phyloP scores from a whole-genome alignment of 2,329 filamentous ascomycete species.

The Xylaria sp. region DNA sequence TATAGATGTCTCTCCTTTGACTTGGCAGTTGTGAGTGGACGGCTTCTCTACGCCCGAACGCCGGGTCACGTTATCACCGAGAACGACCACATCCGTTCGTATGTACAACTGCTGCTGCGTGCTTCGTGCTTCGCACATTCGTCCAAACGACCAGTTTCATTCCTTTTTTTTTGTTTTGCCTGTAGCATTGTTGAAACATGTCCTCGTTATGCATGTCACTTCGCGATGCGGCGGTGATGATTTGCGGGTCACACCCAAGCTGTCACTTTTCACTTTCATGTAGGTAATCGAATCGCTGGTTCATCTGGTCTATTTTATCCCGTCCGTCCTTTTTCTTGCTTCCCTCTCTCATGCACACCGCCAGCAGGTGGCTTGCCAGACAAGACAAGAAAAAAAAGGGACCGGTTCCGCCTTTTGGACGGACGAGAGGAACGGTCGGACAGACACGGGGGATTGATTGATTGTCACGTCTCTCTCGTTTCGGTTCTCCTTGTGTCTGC shows the following conservation, averaged over 20 bases:
- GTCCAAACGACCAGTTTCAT: neutral
- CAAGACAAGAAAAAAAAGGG: too few relatives aligned
- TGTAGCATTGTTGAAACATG: too few relatives aligned
- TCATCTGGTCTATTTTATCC: neutral
- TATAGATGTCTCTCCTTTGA: too few relatives aligned
- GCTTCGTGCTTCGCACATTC: neutral
- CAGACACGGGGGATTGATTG: too few relatives aligned
- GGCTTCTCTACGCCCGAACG: neutral
- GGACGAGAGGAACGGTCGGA: neutral
- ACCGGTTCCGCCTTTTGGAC: neutral
- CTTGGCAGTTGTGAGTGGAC: too few relatives aligned
- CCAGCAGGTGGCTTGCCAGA: slow-evolving; percentile 8
- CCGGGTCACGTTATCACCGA: neutral
- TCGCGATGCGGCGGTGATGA: slow-evolving; percentile 1
- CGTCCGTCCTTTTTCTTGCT: neutral
- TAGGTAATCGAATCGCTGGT: slow-evolving; percentile 4
- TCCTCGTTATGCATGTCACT: slow-evolving; percentile 4
- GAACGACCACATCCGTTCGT: neutral
- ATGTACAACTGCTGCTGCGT: too few relatives aligned
- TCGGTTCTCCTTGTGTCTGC: too few relatives aligned
- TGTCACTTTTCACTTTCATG: slow-evolving; percentile 9
- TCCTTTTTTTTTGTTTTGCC: too few relatives aligned
- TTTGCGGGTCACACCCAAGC: neutral
- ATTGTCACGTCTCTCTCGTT: too few relatives aligned
- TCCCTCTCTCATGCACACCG: slow-evolving; percentile 3